Conservation (phyloP, 2,329 filamentous ascomycete genomes). For the Didymella pomorum region DNA sequence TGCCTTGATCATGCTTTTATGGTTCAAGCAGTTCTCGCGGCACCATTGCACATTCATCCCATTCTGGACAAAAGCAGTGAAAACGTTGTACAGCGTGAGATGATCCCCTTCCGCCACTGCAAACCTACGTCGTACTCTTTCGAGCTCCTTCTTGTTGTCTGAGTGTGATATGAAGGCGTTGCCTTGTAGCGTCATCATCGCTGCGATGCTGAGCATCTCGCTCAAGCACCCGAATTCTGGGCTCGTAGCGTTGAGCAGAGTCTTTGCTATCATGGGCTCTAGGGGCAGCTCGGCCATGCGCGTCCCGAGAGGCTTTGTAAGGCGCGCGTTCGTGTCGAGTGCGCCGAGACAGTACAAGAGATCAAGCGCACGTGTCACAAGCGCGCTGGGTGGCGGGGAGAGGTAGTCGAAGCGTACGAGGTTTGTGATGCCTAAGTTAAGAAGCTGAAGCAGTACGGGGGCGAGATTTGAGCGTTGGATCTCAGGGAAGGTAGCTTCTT, state of each 20-base stretch:
- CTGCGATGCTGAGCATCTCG: slow-evolving; percentile 89
- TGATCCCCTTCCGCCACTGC: slow-evolving; percentile 95
- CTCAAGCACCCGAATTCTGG: slow-evolving; percentile 76
- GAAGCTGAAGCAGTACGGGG: slow-evolving; percentile 86
- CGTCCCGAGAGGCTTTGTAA: slow-evolving; percentile 85
- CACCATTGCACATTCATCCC: slow-evolving; percentile 87
- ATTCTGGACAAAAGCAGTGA: slow-evolving; percentile 83
- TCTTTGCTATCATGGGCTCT: slow-evolving; percentile 95
- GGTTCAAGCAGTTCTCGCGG: slow-evolving; percentile 85
- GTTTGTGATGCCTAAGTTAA: slow-evolving; percentile 95
- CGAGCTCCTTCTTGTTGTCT: slow-evolving; percentile 76
- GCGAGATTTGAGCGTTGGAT: slow-evolving; percentile 93
- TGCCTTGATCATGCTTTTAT: slow-evolving; percentile 80
- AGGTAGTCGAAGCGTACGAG: slow-evolving; percentile 90
- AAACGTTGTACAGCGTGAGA: slow-evolving; percentile 91
- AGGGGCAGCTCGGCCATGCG: slow-evolving; percentile 94
- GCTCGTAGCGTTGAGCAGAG: slow-evolving; percentile 73
- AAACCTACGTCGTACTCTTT: slow-evolving; percentile 80
- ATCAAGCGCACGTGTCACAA: slow-evolving; percentile 86
- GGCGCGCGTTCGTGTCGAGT: slow-evolving; percentile 86
- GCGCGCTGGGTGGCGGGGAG: slow-evolving; percentile 82
- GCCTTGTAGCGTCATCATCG: slow-evolving; percentile 89
- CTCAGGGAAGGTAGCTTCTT: slow-evolving; percentile 81
- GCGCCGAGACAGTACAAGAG: slow-evolving; percentile 86
- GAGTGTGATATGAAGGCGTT: slow-evolving; percentile 84